Evolutionary conservation across 2,329 filamentous ascomycete species (phyloP), one percentile per base, ranked within the genome.

Genomic region (Pseudogymnoascus sp.): DNA sequence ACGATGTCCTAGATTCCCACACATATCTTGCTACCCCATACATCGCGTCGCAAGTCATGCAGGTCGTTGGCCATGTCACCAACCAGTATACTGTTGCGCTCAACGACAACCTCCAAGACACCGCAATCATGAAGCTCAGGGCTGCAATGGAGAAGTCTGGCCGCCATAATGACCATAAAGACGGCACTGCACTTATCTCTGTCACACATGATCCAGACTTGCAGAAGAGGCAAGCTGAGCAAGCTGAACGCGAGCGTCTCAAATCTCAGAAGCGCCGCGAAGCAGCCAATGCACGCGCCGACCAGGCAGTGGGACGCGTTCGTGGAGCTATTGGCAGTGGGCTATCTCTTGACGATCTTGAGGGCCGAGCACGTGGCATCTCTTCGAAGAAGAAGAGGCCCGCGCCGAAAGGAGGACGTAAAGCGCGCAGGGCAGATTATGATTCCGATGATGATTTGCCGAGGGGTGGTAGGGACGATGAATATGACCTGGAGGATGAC

Each of bases 401-500:
- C 21, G 76, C 77, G 0, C 76, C 79, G 0, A 81, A 82, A 10
- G 74, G 76, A 11, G 74, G 77, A 31, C 82, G 82, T 54, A 84
- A 83, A 75, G 79, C 80, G 70, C 79, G 80, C 34, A 79, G 81
- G 40, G 78, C 81, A 65, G 89, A 90, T 68, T 89, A 91, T 66
- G 89, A 93, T 70, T 90, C 90, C 7, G 90, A 92, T 69, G 88
- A 91, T 68, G 88, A 90, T 65, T 79, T 86, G 37, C 81, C 83
- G 39, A 83, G 85, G 78, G 54, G 71, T 18, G 64, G 70, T 59
- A 83, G 84, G 62, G 82, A 87, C 65, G 88, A 93, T 67, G 88
- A 91, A 69, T 93, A 93, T 72, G 89, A 93, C 66, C 82, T 88
- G 72, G 88, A 88, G 36, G 90, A 93, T 71, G 90, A 88, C 64